Evolutionary conservation across 176 grass and related monocot species (phyloP).

Genomic region (Carex myosuroides): DNA sequence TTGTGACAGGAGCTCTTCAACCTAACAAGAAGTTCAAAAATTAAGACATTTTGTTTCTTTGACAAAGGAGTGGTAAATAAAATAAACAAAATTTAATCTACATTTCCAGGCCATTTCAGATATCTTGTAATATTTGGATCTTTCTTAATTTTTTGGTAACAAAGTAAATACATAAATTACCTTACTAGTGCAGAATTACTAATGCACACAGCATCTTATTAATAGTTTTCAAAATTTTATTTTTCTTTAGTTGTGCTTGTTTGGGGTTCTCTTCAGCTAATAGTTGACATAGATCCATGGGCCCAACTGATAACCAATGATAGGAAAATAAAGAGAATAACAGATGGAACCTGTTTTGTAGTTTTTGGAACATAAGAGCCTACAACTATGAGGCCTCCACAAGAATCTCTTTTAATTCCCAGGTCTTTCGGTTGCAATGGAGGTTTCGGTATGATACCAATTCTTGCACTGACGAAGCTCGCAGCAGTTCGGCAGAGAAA

Average conservation of each 20-base stretch:
- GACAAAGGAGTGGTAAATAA: slow-evolving; percentile 18
- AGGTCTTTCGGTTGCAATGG: slow-evolving; percentile 66
- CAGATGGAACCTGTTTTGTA: slow-evolving; percentile 72
- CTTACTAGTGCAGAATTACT: not conserved
- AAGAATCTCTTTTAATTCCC: slow-evolving; percentile 60
- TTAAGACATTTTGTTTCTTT: slow-evolving; percentile 8
- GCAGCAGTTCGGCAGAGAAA: slow-evolving; percentile 94
- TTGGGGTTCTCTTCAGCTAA: not conserved
- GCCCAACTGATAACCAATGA: not conserved
- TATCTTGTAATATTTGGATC: not conserved
- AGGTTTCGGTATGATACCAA: slow-evolving; percentile 73
- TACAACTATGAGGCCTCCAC: slow-evolving; percentile 90
- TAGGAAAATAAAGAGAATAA: not conserved
- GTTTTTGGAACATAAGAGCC: slow-evolving; percentile 99
- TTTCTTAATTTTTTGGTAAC: not conserved
- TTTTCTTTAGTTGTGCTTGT: not conserved
- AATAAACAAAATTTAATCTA: not conserved
- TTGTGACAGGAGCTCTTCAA: slow-evolving; percentile 57
- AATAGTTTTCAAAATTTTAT: not conserved
- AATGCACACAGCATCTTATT: not conserved
- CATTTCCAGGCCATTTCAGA: not conserved
- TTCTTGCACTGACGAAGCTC: slow-evolving; percentile 92
- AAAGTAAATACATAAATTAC: not conserved
- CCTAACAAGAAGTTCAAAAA: slow-evolving; percentile 37
- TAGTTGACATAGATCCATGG: not conserved